Conservation (phyloP, 352 stramenopile species). For the Phytophthora vignae region DNA sequence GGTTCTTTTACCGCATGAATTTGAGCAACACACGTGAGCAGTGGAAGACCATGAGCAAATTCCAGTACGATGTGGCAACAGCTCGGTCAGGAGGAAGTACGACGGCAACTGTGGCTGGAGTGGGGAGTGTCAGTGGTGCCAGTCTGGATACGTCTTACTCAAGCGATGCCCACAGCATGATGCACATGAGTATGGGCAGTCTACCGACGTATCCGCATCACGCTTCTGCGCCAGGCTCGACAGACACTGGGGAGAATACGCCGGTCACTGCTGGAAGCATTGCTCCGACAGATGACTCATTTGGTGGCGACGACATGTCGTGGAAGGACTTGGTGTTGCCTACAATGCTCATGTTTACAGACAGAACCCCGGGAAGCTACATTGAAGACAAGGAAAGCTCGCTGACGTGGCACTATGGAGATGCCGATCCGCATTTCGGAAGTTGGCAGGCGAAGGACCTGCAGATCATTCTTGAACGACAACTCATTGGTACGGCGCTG, state of each 20-base stretch:
- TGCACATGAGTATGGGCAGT: slow-evolving; percentile 61
- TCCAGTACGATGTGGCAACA: slow-evolving; percentile 71
- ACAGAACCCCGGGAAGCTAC: slow-evolving; percentile 79
- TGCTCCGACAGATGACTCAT: slow-evolving; percentile 51
- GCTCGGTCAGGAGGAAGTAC: slow-evolving; percentile 43
- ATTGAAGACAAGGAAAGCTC: slow-evolving; percentile 90
- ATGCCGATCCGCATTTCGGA: slow-evolving; percentile 88
- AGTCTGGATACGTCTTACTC: slow-evolving; percentile 47
- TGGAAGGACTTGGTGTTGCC: slow-evolving; percentile 86
- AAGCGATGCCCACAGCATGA: slow-evolving; percentile 44
- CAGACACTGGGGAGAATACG: slow-evolving; percentile 30
- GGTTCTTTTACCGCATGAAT: slow-evolving; percentile 87
- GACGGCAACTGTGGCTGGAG: slow-evolving; percentile 24
- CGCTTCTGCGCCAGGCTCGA: slow-evolving; percentile 23
- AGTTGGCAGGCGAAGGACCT: slow-evolving; percentile 91
- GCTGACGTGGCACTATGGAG: slow-evolving; percentile 89
- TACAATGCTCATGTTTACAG: slow-evolving; percentile 81
- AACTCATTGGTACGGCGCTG: slow-evolving; percentile 83
- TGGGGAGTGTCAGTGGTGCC: slow-evolving; percentile 30
- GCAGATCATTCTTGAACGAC: slow-evolving; percentile 90
- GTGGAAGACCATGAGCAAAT: slow-evolving; percentile 90
- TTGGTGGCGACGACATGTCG: slow-evolving; percentile 67
- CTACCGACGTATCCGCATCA: slow-evolving; percentile 49
- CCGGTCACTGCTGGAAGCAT: slow-evolving; percentile 35
- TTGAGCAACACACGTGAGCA: slow-evolving; percentile 70